Evolutionary conservation across 164 flowering plant genomes (phyloP).

Genomic region (Nelumbo lutea): DNA sequence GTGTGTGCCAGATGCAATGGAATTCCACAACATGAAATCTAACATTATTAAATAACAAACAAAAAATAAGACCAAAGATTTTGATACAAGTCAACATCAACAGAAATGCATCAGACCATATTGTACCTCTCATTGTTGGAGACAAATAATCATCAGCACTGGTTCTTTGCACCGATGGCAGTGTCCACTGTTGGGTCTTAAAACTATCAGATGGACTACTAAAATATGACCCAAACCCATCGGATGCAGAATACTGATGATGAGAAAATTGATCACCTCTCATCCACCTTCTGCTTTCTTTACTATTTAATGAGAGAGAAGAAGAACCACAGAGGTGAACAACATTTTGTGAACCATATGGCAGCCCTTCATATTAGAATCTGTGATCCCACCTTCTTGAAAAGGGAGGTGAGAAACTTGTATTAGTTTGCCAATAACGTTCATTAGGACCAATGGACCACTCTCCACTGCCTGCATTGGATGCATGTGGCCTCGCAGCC

Average conservation of each 20-base stretch:
- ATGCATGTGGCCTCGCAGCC: constrained; percentile 99
- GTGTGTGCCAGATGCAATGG: background rate
- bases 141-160: constrained; percentile 38
- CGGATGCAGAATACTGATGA: constrained; percentile 58
- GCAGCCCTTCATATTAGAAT: constrained; percentile 51
- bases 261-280: constrained; percentile 41
- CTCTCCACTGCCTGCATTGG: constrained; percentile 58
- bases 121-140: constrained; percentile 51
- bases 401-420: constrained; percentile 87
- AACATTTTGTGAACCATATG: constrained; percentile 46
- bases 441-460: constrained; percentile 80
- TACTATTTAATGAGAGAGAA: constrained; percentile 67
- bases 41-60: no score
- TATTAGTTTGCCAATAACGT: constrained; percentile 83
- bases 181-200: constrained; percentile 67
- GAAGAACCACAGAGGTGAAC: constrained; percentile 45
- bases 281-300: constrained; percentile 60
- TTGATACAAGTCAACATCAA: background rate
- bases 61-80: no score
- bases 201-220: constrained; percentile 77
- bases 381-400: constrained; percentile 65
- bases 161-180: constrained; percentile 55
- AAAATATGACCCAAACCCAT: constrained; percentile 50
- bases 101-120: background rate
- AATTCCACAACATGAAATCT: background rate